Evolutionary conservation across 2,329 filamentous ascomycete species (phyloP).

Genomic region (Alternaria viburni): DNA sequence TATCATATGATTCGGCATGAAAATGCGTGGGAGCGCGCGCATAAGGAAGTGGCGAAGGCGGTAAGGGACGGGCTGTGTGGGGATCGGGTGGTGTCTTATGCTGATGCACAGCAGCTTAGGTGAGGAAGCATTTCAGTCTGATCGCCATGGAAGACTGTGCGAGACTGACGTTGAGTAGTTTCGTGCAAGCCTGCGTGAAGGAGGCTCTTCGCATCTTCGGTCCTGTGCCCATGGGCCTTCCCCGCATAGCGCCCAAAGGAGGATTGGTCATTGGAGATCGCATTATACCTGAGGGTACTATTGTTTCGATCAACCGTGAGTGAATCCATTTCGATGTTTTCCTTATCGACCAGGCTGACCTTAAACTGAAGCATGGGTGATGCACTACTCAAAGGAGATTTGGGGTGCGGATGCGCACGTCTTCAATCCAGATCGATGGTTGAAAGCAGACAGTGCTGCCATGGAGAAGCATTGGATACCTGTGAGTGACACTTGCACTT

Average conservation of each 20-base stretch:
- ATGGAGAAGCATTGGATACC: neutral
- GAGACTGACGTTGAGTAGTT: neutral
- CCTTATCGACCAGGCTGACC: neutral
- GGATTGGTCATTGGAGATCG: conserved; percentile 37
- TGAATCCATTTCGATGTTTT: neutral
- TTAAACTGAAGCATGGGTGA: neutral
- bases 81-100: neutral
- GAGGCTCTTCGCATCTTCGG: conserved; percentile 48
- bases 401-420: neutral
- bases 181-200: conserved; percentile 30
- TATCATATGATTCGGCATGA: conserved; percentile 45
- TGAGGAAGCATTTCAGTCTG: no score
- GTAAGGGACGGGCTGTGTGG: neutral
- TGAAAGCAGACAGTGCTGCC: neutral
- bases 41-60: conserved; percentile 16
- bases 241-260: conserved; percentile 37
- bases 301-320: neutral
- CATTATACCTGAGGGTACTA: neutral
- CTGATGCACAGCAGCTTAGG: neutral
- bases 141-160: no score
- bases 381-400: neutral
- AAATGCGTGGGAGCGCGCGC: neutral
- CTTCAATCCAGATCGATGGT: neutral
- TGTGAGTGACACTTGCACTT: neutral
- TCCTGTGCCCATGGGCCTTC: conserved; percentile 35